Percentiles rank a stretch among this genome's conserved stretches.
phyloP scores from a whole-genome alignment of 148 eudicot genomes.

The Rhododendron ferrugineum region DNA sequence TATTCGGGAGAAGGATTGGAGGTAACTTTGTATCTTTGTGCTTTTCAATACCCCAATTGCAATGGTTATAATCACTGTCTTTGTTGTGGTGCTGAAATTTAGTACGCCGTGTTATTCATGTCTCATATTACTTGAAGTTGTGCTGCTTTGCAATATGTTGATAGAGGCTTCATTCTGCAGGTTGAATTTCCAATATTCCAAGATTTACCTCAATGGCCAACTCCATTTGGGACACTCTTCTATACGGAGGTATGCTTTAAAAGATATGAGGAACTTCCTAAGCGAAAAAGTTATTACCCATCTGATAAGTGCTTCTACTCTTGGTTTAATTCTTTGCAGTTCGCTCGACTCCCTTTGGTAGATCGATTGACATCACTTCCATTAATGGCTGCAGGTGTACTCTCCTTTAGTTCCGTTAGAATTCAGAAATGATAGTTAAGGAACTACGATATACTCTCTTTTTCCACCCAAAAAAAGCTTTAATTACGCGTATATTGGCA shows the following conservation, averaged over 20 bases:
- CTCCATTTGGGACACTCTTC: constrained; percentile 59
- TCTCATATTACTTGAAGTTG: not conserved
- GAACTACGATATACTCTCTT: not conserved
- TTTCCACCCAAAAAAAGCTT: not conserved
- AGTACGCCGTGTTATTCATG: not conserved
- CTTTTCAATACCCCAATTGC: not conserved
- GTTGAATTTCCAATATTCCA: constrained; percentile 65
- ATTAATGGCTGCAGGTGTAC: constrained; percentile 61
- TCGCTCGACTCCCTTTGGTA: constrained; percentile 44
- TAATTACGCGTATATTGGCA: not conserved
- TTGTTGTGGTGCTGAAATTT: not conserved
- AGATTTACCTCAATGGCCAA: constrained; percentile 49
- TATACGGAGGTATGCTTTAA: constrained; percentile 43
- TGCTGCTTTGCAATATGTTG: not conserved
- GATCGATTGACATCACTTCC: constrained; percentile 62
- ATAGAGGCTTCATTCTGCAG: constrained; percentile 27
- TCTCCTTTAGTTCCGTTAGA: constrained; percentile 6
- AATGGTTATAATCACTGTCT: not conserved
- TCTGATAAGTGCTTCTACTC: not conserved
- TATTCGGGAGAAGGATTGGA: constrained; percentile 65
- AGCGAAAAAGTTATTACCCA: not conserved
- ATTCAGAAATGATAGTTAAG: not conserved
- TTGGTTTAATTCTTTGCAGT: constrained; percentile 32
- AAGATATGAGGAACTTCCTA: not conserved
- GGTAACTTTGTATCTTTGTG: constrained; percentile 30